Base-by-base conservation (phyloP, 257 asterid genomes). In the Penstemon davidsonii region DNA sequence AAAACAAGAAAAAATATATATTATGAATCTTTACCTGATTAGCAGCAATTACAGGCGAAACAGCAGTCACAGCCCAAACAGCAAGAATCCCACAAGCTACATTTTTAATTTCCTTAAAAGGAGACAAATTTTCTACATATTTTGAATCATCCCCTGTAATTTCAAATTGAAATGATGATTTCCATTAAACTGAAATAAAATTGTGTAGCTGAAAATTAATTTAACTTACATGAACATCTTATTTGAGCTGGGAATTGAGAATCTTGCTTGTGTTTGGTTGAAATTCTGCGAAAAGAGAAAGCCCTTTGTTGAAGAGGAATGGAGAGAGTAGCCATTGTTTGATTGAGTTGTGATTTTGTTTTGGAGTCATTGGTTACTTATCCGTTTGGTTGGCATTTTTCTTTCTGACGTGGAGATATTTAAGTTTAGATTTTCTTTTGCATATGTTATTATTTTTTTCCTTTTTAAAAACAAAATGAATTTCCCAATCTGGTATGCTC, bases 11-110 rank as follows among this genome's bases (percentile, higher is more conserved):
- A 25, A 25, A 25, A 0, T 25, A 0, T 9, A 41, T 49, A 36
- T 54, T 0, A 50, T 55, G 44, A 50, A 55, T 60, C 4, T 52
- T 43, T 60, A 86, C 91, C 86, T 80, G 86, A 73, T 40, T 69
- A 52, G 91, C 91, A 73, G 95, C 97, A 75, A 85, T 76, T 10
- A 88, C 89, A n/a, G 97, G 97, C 0, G 96, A 85, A 75, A 78
- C 86, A 72, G 93, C 70, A 60, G 78, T 70, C 11, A 91, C 71
- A 39, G 96, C 92, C 89, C 91, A 91, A 84, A 76, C 93, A 81
- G 95, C 95, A 72, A 91, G 87, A 64, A 86, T 47, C 3, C 97
- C 95, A 77, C 88, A 88, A 65, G 95, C 93, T 38, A 80, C 89
- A 76, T 76, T 85, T 55, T 88, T 86, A 5, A 91, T 72, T 73